Base-by-base conservation (phyloP, 331 rosid genomes). In the Telfairia occidentalis region DNA sequence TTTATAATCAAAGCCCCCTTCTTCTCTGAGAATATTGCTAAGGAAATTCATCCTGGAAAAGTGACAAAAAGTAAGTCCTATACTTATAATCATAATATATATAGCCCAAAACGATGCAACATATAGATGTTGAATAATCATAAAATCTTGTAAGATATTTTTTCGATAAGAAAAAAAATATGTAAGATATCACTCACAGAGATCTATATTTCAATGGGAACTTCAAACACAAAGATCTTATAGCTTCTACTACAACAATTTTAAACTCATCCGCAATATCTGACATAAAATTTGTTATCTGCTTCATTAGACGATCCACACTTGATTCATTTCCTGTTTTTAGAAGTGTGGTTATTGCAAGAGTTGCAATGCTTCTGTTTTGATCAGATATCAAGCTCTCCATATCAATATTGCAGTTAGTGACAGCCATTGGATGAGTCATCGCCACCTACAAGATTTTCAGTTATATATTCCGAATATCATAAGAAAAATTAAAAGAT, bases 361-460 rank as follows among this genome's bases (percentile, higher is more conserved):
- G 97, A 73, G 99, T 95, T 57, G 99, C 99, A 84, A 95, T 92
- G 87, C 99, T 95, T 83, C 99, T 85, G 85, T 95, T 95, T 82
- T 92, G 92, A 77, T 95, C 99, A 78, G 97, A 89, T 70, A 95
- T 95, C 75, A 95, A 86, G 82, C 97, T 95, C 83, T 95, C 97
- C 97, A 95, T 95, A 72, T 92, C 99, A 76, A 95, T 95, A 81
- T 95, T 95, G 89, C 99, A 95, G 87, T 95, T 95, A 12, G 99
- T 95, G 81, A 95, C 99, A n/a, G 97, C 96, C 99, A 92, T 86
- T 83, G 99, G 97, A 85, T 95, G 97, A 52, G 96, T 86, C 99
- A 95, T 95, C 80, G 99, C 99, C 81, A 95, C 99, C 97, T 95
- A 89, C 76, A 77, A 77, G 82, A 78, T 16, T 40, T 79, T 61